phyloP scores from a whole-genome alignment of 2,329 filamentous ascomycete genomes.

The Claviceps capensis region DNA sequence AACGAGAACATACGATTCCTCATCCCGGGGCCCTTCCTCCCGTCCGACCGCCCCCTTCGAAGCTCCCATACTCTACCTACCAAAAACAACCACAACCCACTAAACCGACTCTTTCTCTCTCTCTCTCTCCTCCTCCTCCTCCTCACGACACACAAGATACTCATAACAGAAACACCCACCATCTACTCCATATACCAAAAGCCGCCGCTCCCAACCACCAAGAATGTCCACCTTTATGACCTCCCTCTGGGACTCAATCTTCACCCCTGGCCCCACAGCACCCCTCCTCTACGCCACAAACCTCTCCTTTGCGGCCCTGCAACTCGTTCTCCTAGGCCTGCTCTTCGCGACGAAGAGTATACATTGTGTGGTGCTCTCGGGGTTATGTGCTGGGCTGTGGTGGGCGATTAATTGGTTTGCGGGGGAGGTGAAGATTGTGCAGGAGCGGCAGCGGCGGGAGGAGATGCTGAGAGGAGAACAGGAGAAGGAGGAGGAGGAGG shows the following conservation, averaged over 20 bases:
- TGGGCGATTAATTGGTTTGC: conserved; percentile 97
- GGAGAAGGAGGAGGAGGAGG: conserved; percentile 10
- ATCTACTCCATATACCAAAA: no score
- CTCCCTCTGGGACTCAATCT: conserved; percentile 83
- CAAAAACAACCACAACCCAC: no score
- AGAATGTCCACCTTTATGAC: conserved; percentile 50
- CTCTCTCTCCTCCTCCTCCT: no score
- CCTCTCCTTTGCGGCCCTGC: conserved; percentile 72
- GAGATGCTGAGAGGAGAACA: conserved; percentile 15
- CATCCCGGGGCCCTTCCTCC: no score
- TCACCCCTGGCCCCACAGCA: conserved; percentile 81
- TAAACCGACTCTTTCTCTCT: no score
- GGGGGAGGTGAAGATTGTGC: conserved; percentile 38
- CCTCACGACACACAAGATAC: no score
- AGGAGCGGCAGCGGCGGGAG: conserved; percentile 23
- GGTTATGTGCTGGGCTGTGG: conserved; percentile 74
- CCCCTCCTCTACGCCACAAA: conserved; percentile 85
- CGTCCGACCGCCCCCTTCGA: no score
- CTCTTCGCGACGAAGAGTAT: conserved; percentile 73
- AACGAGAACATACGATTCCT: no score
- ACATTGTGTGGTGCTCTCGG: conserved; percentile 74
- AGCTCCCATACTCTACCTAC: no score
- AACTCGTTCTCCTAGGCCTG: conserved; percentile 62
- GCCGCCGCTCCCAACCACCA: no score
- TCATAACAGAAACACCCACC: no score